Evolutionary conservation across 768 basidiomycete genomes (phyloP), one percentile per base, ranked within the genome.

Genomic region (Kondoa malvinella): DNA sequence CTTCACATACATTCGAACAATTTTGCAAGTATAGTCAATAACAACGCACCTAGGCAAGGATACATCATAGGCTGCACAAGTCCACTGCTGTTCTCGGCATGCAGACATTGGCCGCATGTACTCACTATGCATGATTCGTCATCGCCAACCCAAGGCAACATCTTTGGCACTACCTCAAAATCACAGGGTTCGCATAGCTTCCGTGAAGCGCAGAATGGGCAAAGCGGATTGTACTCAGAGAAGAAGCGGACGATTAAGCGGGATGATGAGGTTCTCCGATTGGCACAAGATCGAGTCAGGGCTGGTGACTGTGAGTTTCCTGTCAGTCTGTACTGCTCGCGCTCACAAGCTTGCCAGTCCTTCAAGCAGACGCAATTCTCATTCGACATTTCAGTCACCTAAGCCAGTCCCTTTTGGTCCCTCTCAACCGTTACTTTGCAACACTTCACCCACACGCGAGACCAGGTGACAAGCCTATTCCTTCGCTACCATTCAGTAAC

Each of bases 391-490:
- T 57, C 80, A 69, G 68, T 64, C 56, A 32, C 2, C 66, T 69
- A n/a, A 67, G 57, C 26, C 50, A 86, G 25, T 86, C 86, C 66
- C 81, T 97, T 69, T 83, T 96, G 26, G 86, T 88, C 1, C 94
- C 94, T 0, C 81, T 97, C 2, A 86, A 92, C 72, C 84, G 92
- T 71, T 96, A 96, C 79, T 84, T 96, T 56, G 87, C 88, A 69
- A 86, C 86, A 0, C 82, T 92, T 61, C 89, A 92, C 76, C 88
- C 89, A 17, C 58, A 65, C 29, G 66, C 69, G 1, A 61, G 61
- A 21, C 57, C 58, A 4, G 26, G 60, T 50, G 30, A 31, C 31
- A 69, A 65, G 61, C 69, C 69, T 2, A 1, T 29, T 16, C 56
- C 2, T 25, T 2, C 59, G 1, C 29, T 29, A n/a, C 29, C 57